Evolutionary conservation across 2,329 filamentous ascomycete genomes (phyloP).

Genomic region (Penicillium rolfsii): DNA sequence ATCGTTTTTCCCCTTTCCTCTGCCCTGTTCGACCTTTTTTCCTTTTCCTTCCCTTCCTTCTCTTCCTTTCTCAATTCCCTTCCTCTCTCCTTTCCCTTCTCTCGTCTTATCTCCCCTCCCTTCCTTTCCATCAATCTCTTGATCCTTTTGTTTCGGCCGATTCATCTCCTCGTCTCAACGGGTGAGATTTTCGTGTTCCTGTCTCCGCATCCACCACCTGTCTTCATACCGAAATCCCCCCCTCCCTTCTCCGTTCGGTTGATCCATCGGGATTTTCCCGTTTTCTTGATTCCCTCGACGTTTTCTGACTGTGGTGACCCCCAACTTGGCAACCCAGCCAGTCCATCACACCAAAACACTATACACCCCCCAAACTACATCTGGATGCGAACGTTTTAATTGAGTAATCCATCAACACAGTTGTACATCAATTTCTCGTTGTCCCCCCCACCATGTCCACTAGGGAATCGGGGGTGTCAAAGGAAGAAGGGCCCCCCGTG

Average conservation of each 20-base stretch:
- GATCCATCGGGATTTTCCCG: not conserved
- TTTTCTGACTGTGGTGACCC: not conserved
- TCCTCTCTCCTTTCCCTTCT: conserved; percentile 12
- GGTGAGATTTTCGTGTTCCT: conserved; percentile 14
- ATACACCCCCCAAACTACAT: not conserved
- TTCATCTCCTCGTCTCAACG: conserved; percentile 3
- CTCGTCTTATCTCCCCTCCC: conserved; percentile 21
- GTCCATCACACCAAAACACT: no score
- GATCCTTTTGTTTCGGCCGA: conserved; percentile 19
- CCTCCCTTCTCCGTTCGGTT: not conserved
- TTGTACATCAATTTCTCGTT: conserved; percentile 16
- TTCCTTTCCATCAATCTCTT: conserved; percentile 15
- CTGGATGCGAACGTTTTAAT: not conserved
- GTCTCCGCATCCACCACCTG: not conserved
- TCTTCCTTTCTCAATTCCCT: conserved; percentile 10
- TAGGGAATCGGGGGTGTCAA: conserved; percentile 29
- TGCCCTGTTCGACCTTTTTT: conserved; percentile 32
- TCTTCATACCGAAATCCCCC: not conserved
- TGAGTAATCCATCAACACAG: not conserved
- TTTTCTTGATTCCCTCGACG: not conserved
- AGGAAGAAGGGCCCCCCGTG: conserved; percentile 30
- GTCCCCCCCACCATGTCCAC: conserved; percentile 32
- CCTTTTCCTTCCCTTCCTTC: conserved; percentile 6
- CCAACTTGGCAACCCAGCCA: not conserved
- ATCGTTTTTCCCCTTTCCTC: conserved; percentile 30